Evolutionary conservation across 2,329 filamentous ascomycete species (phyloP).

Genomic region (Ophiostoma piceae): DNA sequence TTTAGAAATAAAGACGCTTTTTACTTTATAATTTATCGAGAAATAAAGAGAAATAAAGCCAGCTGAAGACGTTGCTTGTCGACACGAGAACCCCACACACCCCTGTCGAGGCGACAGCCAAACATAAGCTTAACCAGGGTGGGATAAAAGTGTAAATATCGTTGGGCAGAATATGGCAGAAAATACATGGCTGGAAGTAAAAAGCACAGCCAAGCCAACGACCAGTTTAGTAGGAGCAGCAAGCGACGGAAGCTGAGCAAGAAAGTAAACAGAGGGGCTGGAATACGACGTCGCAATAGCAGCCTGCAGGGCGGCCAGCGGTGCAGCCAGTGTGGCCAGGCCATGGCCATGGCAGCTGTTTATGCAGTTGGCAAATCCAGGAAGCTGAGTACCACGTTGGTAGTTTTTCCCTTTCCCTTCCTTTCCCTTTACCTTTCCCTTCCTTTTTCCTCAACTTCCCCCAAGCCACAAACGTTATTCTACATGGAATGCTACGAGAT

Average conservation of each 20-base stretch:
- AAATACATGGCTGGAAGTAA: neutral
- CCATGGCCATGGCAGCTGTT: neutral
- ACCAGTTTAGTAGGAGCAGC: neutral
- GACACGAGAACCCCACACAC: neutral
- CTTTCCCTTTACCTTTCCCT: neutral
- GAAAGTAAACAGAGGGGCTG: conserved; percentile 9
- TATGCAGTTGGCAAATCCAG: neutral
- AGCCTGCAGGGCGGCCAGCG: neutral
- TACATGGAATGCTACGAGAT: conserved; percentile 9
- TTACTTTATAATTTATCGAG: neutral
- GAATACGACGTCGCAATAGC: conserved; percentile 2
- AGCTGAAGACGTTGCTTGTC: conserved; percentile 1
- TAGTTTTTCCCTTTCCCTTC: neutral
- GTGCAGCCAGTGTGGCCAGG: neutral
- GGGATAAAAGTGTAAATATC: neutral
- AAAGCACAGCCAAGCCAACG: neutral
- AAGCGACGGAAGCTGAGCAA: neutral
- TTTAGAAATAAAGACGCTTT: neutral
- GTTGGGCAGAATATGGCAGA: neutral
- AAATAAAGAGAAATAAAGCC: neutral
- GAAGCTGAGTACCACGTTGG: neutral
- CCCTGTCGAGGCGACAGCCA: neutral
- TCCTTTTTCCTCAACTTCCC: neutral
- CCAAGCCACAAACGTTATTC: neutral
- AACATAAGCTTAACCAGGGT: conserved; percentile 7